Evolutionary conservation across 345 rosid species (phyloP), one percentile per base, ranked within the genome.

Genomic region (Gossypium thurberi): DNA sequence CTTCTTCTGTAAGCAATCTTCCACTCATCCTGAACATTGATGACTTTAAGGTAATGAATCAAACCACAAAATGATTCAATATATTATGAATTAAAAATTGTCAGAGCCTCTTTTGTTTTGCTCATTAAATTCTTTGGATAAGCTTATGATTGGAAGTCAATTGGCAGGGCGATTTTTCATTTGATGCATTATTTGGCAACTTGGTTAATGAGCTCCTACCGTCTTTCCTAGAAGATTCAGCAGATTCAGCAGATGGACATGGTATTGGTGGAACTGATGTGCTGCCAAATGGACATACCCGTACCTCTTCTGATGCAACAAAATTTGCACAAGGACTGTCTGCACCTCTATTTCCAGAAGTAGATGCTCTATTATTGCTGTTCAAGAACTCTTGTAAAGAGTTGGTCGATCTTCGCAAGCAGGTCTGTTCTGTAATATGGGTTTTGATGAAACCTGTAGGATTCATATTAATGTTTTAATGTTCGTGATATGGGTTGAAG

Each of bases 131-230:
- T 61, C 23, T 17, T 21, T 59, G 18, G 11, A 51, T 53, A 15
- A 11, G 21, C 47, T 56, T 18, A 53, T 26, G 50, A 48, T 70
- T 21, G 20, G 28, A 75, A 33, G 68, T 77, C 23, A 65, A 43
- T 71, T 52, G 74, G 75, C 76, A 96, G 99, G 99, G 99, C 50
- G 98, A 96, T 62, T 96, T 96, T 82, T 96, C 96, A 0, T 96
- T 96, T 68, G 99, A 96, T 85, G 94, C 97, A 57, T 82, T 91
- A 61, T 96, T 96, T 50, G 99, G 98, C 73, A 90, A 87, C 85
- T 78, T 96, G 78, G 99, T 96, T 26, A 92, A 90, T 57, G 87
- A 87, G 67, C 88, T 85, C 18, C 89, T 95, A 20, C 98, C 99
- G 48, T 85, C 94, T 55, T 95, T 89, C 78, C 85, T 83, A 74